Conservation (phyloP, 2,329 filamentous ascomycete species). For the Exserohilum turcica region DNA sequence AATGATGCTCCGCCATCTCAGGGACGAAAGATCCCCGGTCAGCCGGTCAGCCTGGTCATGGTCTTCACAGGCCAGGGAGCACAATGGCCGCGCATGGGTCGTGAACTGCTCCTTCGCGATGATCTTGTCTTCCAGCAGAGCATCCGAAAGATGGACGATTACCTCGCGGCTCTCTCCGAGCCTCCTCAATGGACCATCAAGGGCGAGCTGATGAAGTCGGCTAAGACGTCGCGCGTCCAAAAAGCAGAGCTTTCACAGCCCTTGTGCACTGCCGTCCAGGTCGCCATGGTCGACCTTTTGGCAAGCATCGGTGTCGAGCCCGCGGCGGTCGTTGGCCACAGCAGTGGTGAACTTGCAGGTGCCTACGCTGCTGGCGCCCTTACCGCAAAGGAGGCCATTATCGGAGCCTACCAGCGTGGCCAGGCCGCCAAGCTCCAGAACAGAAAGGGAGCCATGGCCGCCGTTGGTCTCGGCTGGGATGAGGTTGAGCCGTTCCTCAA, state of each 20-base stretch:
- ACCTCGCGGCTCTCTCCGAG: background rate
- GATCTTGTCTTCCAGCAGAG: conserved; percentile 5
- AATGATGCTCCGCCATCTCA: background rate
- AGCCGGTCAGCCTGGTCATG: conserved; percentile 9
- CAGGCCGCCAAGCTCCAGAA: background rate
- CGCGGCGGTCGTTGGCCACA: conserved; percentile 44
- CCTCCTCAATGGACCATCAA: conserved; percentile 16
- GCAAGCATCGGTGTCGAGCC: conserved; percentile 15
- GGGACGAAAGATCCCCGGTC: background rate
- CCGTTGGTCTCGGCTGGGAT: conserved; percentile 11
- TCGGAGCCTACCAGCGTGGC: conserved; percentile 24
- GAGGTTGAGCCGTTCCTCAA: conserved; percentile 1
- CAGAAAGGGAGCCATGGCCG: conserved; percentile 19
- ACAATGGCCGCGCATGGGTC: conserved; percentile 27
- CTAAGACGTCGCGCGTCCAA: conserved; percentile 12
- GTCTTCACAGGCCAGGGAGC: conserved; percentile 38
- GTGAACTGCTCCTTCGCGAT: conserved; percentile 2
- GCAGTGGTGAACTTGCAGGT: conserved; percentile 51
- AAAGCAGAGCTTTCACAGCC: conserved; percentile 29
- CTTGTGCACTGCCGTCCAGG: conserved; percentile 30
- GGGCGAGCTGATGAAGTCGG: conserved; percentile 14
- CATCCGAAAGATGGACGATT: conserved; percentile 10
- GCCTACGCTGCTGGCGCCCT: conserved; percentile 43
- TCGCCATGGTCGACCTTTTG: conserved; percentile 22
- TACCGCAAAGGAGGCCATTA: conserved; percentile 25